A percentile compares a stretch with the other conserved stretches of the same genome.
phyloP scores from a whole-genome alignment of 257 asterid species.

The Nemophila menziesii region DNA sequence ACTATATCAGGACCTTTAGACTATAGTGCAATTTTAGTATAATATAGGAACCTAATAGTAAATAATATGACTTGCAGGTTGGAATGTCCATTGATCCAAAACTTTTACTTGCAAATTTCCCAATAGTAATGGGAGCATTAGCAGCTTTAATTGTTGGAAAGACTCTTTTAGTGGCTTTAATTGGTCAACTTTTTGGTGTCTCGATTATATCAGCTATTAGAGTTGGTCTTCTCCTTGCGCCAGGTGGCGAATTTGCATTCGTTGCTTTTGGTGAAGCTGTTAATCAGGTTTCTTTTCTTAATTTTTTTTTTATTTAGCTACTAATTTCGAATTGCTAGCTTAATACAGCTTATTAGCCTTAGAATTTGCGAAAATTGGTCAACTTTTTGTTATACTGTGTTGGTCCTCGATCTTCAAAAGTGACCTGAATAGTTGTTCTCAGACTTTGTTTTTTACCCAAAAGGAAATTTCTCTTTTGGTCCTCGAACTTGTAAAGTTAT shows the following conservation, averaged over 20 bases:
- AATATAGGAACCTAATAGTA: too few relatives aligned
- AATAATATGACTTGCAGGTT: conserved; percentile 47
- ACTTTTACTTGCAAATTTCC: conserved; percentile 89
- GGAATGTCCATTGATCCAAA: conserved; percentile 99
- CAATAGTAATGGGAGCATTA: conserved; percentile 67
- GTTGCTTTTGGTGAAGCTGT: conserved; percentile 99
- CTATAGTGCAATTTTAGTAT: too few relatives aligned
- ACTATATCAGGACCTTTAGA: too few relatives aligned
- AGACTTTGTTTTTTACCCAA: too few relatives aligned
- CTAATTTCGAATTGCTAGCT: background rate
- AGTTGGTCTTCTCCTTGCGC: conserved; percentile 97
- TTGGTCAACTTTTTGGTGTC: conserved; percentile 79
- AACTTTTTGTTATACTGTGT: background rate
- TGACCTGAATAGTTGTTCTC: too few relatives aligned
- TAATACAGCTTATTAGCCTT: background rate
- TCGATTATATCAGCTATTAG: conserved; percentile 85
- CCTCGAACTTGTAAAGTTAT: too few relatives aligned
- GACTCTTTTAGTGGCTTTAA: conserved; percentile 73
- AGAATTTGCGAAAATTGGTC: background rate
- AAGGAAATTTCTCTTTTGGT: too few relatives aligned
- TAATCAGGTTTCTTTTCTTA: conserved; percentile 56
- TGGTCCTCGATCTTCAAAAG: too few relatives aligned
- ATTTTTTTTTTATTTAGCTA: background rate
- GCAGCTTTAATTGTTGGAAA: conserved; percentile 84
- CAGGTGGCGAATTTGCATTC: conserved; percentile 98